Evolutionary conservation across 108 stramenopile species (phyloP), one percentile per base, ranked within the genome.

Genomic region (Skeletonema tropicum): DNA sequence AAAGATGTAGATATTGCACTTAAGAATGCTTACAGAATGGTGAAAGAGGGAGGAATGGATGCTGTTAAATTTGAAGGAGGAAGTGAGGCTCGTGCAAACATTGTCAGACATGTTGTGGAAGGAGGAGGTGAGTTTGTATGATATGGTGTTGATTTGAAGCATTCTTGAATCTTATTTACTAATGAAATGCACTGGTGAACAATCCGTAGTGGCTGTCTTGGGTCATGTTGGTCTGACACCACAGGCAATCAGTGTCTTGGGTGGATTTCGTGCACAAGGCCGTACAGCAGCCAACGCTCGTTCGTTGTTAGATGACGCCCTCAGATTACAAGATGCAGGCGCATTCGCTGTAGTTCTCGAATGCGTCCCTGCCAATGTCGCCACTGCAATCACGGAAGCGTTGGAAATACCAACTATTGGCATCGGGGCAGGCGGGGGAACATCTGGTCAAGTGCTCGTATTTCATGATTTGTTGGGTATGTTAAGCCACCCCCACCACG

Each of bases 391-490:
- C 66, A 96, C 99, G 0, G 88, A 95, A 38, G 91, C 95, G 15
- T 74, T 99, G 41, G 97, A 98, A 71, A 96, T 99, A 57, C 98
- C 99, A 15, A 97, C 97, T 35, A 99, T 99, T 77, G 99, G 99
- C 35, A 99, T 99, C 42, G 99, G 99, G 42, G 98, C 99, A 1
- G 99, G 99, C 14, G 87, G 90, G n/a, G 83, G 88, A 36, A 96
- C 95, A 6, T 94, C 93, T 2, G 95, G 95, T 8, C 95, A 96
- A 69, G 95, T 96, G 13, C 69, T 99, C n/a, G 99, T 99, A 6
- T 98, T 93, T 76, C 98, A 99, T 74, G 99, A 99, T 82, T 92
- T 98, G 95, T 75, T 99, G 48, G 99, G 99, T 19, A 97, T 99
- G 96, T 77, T 90, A 66, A 86, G 86, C 41, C 98, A 98, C 85